Percentiles rank a stretch among this genome's conserved stretches.
Conservation (phyloP, 257 asterid species). For the Echium plantagineum region DNA sequence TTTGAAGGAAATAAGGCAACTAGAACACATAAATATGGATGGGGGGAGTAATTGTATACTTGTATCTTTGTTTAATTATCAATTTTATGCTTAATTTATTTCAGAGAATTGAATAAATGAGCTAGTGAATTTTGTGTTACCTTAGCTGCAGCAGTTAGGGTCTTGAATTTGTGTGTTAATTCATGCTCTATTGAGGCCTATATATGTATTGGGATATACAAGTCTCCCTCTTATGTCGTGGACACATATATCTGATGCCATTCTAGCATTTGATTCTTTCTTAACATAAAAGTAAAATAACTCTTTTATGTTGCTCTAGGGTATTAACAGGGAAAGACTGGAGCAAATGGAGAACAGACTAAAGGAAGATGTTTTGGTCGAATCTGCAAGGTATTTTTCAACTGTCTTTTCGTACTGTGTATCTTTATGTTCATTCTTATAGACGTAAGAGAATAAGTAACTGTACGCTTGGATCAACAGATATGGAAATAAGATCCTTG, state of each 20-base stretch:
- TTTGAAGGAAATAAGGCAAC: not conserved
- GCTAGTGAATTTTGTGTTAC: no score
- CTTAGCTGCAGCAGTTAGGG: not conserved
- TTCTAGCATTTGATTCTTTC: constrained; percentile 6
- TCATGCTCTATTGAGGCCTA: no score
- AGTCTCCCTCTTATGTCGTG: not conserved
- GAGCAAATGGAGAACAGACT: constrained; percentile 98
- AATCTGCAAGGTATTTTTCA: constrained; percentile 67
- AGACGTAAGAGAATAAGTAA: constrained; percentile 10
- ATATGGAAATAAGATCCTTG: constrained; percentile 93
- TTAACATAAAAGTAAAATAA: constrained; percentile 12
- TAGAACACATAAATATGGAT: no score
- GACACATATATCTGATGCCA: not conserved
- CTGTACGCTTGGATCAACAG: constrained; percentile 37
- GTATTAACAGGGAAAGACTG: constrained; percentile 91
- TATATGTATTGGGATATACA: no score
- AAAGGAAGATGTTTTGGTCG: constrained; percentile 80
- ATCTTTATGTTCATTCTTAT: constrained; percentile 1
- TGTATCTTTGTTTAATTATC: no score
- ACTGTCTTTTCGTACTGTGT: constrained; percentile 6
- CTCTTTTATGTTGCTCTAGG: constrained; percentile 68
- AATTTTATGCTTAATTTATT: no score
- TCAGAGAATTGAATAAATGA: no score
- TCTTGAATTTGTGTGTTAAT: not conserved
- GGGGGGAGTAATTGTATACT: no score